phyloP scores from a whole-genome alignment of 108 stramenopile genomes.

The Fragilaria crotonensis region DNA sequence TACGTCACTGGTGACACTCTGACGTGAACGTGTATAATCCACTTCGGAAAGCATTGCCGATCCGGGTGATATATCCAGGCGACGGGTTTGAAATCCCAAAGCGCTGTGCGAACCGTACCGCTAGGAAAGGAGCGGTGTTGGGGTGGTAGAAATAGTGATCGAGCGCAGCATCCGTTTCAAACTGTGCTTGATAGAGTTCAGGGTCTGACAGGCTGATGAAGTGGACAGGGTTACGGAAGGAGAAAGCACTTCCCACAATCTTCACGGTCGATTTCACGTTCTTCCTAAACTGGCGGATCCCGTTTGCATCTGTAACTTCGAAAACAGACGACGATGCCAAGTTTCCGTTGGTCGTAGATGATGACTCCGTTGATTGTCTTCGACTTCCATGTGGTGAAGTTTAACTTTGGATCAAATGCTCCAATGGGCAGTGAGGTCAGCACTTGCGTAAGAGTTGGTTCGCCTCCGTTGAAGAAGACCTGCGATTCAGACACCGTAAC shows the following conservation, averaged over 20 bases:
- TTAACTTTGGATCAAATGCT: slow-evolving; percentile 20
- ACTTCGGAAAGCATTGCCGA: slow-evolving; percentile 44
- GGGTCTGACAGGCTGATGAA: slow-evolving; percentile 40
- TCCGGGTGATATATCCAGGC: slow-evolving; percentile 33
- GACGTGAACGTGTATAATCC: slow-evolving; percentile 29
- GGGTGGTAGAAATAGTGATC: slow-evolving; percentile 40
- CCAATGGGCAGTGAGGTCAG: slow-evolving; percentile 33
- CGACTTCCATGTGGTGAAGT: slow-evolving; percentile 4
- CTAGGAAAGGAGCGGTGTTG: slow-evolving; percentile 52
- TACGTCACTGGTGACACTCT: slow-evolving; percentile 9
- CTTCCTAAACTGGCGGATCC: slow-evolving; percentile 30
- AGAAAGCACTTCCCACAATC: slow-evolving; percentile 24
- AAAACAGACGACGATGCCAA: slow-evolving; percentile 28
- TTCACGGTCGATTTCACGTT: slow-evolving; percentile 36
- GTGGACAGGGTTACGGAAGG: slow-evolving; percentile 56
- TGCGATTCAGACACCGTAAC: slow-evolving; percentile 23
- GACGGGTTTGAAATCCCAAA: slow-evolving; percentile 67
- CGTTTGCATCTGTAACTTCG: slow-evolving; percentile 34
- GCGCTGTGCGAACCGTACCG: slow-evolving; percentile 47
- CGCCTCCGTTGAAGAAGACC: slow-evolving; percentile 18
- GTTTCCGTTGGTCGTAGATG: slow-evolving; percentile 16
- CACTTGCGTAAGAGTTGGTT: slow-evolving; percentile 32
- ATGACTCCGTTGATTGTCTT: slow-evolving; percentile 11
- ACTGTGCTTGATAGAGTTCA: slow-evolving; percentile 39
- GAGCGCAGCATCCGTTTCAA: slow-evolving; percentile 65